Conservation (phyloP, 2,329 filamentous ascomycete species). For the Nigrospora sphaerica region DNA sequence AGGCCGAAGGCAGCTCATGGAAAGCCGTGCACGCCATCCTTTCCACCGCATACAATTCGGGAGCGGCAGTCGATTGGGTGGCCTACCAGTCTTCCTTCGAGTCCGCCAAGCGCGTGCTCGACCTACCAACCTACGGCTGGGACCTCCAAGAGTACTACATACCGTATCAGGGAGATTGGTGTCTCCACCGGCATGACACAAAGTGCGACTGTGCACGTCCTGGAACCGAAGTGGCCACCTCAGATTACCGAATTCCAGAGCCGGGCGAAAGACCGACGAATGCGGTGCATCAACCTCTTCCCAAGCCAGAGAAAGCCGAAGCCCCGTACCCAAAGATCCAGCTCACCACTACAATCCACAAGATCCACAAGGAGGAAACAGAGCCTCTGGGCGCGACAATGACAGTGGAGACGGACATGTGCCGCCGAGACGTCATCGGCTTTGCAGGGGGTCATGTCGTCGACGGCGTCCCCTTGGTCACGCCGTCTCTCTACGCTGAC, state of each 20-base stretch:
- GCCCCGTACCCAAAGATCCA: no score
- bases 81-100: conserved; percentile 55
- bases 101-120: conserved; percentile 39
- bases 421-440: background rate
- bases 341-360: no score
- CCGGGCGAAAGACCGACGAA: no score
- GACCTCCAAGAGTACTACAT: conserved; percentile 68
- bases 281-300: no score
- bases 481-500: background rate
- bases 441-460: background rate
- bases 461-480: background rate
- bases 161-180: conserved; percentile 60
- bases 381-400: background rate
- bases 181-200: no score
- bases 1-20: conserved; percentile 49
- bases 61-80: conserved; percentile 61
- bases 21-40: conserved; percentile 44
- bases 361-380: no score
- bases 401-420: background rate
- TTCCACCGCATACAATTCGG: conserved; percentile 47
- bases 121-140: conserved; percentile 64
- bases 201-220: no score
- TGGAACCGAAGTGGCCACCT: no score
- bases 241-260: no score
- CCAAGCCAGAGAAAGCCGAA: no score